phyloP scores from a whole-genome alignment of 202 grass and related monocot genomes.

The Cymbopogon flexuosus region DNA sequence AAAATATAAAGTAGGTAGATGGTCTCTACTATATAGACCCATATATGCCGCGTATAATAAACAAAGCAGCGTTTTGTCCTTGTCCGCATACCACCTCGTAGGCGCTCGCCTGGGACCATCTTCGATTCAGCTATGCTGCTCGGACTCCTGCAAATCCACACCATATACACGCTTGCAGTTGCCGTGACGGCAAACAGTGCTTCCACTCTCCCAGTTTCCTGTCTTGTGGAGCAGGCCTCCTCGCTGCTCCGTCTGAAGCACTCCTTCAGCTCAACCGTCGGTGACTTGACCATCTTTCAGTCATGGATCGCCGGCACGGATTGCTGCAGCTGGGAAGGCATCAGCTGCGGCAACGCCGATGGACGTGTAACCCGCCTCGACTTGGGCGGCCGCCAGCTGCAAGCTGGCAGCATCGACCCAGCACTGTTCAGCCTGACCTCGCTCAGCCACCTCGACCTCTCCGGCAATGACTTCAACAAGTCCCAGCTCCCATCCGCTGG shows the following conservation, averaged over 20 bases:
- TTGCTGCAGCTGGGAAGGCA: too few relatives aligned
- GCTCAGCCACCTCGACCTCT: background rate
- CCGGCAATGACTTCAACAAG: background rate
- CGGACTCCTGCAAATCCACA: background rate
- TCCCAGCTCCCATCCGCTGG: background rate
- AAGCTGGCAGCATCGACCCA: background rate
- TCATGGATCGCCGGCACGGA: background rate
- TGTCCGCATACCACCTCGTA: too few relatives aligned
- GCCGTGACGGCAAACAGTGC: too few relatives aligned
- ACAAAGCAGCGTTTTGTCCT: too few relatives aligned
- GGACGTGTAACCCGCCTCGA: background rate
- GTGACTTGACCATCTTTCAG: background rate
- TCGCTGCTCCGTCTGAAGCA: constrained; percentile 37
- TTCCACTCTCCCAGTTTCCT: too few relatives aligned
- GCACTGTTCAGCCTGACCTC: background rate
- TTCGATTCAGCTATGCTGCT: background rate
- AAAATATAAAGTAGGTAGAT: too few relatives aligned
- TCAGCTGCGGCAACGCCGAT: background rate
- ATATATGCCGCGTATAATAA: too few relatives aligned
- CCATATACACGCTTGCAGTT: too few relatives aligned
- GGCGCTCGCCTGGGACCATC: too few relatives aligned
- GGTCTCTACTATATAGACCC: too few relatives aligned
- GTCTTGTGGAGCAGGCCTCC: too few relatives aligned
- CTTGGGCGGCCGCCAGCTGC: too few relatives aligned
- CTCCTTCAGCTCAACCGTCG: background rate